A percentile compares a stretch with the other conserved stretches of the same genome.
Conservation (phyloP, 106 monocot species). For the Platanthera guangdongensis region DNA sequence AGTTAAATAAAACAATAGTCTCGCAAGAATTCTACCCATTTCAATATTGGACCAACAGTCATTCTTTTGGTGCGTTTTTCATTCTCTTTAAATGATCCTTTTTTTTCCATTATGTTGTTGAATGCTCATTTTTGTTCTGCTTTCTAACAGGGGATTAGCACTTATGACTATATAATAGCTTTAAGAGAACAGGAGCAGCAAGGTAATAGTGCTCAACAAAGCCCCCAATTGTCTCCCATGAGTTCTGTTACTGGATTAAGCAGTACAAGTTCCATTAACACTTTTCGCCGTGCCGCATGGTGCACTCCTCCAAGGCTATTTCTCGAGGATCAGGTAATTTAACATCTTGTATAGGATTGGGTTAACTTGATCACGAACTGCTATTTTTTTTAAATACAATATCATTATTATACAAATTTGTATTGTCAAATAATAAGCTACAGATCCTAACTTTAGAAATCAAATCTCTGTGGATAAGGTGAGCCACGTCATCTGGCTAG, state of each 20-base stretch:
- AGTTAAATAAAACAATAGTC: not conserved
- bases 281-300: slow-evolving; percentile 41
- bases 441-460: not conserved
- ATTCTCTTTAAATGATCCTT: not conserved
- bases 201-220: slow-evolving; percentile 30
- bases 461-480: too few species aligned
- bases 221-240: slow-evolving; percentile 37
- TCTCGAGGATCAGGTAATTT: slow-evolving; percentile 45
- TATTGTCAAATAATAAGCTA: not conserved
- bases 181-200: slow-evolving; percentile 54
- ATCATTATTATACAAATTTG: not conserved
- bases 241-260: slow-evolving; percentile 54
- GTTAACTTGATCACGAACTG: not conserved
- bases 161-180: slow-evolving; percentile 58
- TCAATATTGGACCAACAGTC: not conserved
- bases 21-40: not conserved
- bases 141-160: slow-evolving; percentile 43
- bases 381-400: not conserved
- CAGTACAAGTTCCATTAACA: slow-evolving; percentile 42
- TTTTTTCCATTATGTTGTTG: not conserved
- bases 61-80: not conserved
- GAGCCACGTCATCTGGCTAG: too few species aligned
- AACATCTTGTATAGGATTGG: slow-evolving; percentile 1
- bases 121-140: not conserved
- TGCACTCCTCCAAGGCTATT: slow-evolving; percentile 53